These are phyloP conservation scores for Alternaria sp. DNA, from an alignment of 2,329 filamentous ascomycete species.

Conservation along the genomic window DNA sequence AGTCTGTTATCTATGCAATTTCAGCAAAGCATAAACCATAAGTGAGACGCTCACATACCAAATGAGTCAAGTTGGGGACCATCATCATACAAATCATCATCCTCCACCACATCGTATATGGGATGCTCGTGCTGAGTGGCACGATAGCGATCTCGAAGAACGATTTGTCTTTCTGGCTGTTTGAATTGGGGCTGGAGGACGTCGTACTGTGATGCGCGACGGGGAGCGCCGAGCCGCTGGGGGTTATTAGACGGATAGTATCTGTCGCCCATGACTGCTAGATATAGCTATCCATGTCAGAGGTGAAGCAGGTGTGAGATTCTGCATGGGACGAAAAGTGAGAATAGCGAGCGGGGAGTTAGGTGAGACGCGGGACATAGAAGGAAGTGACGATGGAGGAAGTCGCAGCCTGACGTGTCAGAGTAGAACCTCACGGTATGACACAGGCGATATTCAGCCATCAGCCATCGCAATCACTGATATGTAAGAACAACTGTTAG, in stretches of 20 bases:
- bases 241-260: conserved; percentile 20
- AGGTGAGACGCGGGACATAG: conserved; percentile 16
- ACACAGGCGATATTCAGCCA: not conserved
- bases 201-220: conserved; percentile 20
- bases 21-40: not conserved
- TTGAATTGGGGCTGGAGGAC: conserved; percentile 26
- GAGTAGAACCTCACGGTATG: not conserved
- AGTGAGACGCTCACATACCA: conserved; percentile 48
- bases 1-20: conserved; percentile 46
- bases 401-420: conserved; percentile 26
- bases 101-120: conserved; percentile 36
- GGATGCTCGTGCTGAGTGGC: conserved; percentile 22
- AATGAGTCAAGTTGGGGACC: conserved; percentile 57
- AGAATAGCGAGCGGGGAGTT: rapidly evolving
- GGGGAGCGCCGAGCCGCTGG: conserved; percentile 11
- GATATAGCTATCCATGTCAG: not conserved
- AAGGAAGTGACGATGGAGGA: conserved; percentile 34
- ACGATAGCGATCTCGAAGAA: conserved; percentile 39
- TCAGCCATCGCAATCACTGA: not conserved
- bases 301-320: not conserved
- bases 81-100: conserved; percentile 25
- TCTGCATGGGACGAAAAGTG: not conserved
- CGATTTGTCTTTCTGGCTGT: conserved; percentile 13
- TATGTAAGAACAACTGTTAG: not conserved
- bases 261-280: conserved; percentile 30